Percentiles rank a stretch among this genome's conserved stretches.
Evolutionary conservation across 108 stramenopile genomes (phyloP).

Genomic region (Craspedostauros australis): DNA sequence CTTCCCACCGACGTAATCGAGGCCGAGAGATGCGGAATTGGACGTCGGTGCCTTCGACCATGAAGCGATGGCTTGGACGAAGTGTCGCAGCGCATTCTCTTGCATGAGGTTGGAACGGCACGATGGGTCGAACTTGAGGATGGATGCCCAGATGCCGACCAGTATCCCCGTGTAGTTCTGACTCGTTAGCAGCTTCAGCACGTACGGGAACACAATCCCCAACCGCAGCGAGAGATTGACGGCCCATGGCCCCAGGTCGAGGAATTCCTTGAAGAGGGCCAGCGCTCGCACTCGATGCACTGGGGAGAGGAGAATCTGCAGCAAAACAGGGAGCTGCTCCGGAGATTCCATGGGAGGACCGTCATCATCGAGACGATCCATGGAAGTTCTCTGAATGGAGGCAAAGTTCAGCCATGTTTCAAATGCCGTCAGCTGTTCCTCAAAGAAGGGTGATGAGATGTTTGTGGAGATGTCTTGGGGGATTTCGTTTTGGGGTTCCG

Average conservation of each 20-base stretch:
- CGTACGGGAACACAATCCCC: constrained; percentile 97
- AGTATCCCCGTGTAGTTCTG: constrained; percentile 90
- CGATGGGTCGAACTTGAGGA: constrained; percentile 86
- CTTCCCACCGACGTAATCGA: constrained; percentile 37
- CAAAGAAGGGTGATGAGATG: constrained; percentile 86
- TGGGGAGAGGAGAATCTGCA: constrained; percentile 90
- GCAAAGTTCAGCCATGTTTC: constrained; percentile 97
- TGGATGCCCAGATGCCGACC: constrained; percentile 92
- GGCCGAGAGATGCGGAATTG: not conserved
- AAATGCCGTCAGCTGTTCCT: constrained; percentile 95
- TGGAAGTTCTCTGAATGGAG: constrained; percentile 25
- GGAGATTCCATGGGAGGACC: constrained; percentile 57
- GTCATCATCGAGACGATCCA: constrained; percentile 7
- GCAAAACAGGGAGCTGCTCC: constrained; percentile 93
- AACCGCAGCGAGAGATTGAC: constrained; percentile 90
- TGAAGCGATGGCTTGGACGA: constrained; percentile 76
- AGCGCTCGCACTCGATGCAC: constrained; percentile 90
- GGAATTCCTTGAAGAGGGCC: constrained; percentile 78
- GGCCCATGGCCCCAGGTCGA: constrained; percentile 92
- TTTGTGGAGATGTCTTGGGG: constrained; percentile 6
- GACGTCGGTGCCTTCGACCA: constrained; percentile 23
- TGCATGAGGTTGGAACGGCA: constrained; percentile 90
- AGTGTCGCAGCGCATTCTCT: constrained; percentile 78
- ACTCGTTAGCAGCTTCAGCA: constrained; percentile 89
- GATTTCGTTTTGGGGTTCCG: not conserved